A percentile compares a stretch with the other conserved stretches of the same genome.
Evolutionary conservation across 1,284 basidiomycete genomes (phyloP).

Genomic region (Ustilago bromivora): DNA sequence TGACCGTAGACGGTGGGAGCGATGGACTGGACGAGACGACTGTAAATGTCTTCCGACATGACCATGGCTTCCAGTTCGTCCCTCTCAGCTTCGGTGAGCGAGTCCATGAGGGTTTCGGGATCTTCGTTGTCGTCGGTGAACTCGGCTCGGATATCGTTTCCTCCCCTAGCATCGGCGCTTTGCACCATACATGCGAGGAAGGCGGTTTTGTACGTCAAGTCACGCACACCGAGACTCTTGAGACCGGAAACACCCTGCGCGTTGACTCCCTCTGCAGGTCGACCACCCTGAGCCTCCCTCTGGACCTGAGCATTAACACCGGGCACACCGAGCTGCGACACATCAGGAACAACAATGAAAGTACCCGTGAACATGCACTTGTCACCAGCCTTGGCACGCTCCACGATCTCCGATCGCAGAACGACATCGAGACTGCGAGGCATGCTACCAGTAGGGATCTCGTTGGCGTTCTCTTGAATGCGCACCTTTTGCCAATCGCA

Average conservation of each 20-base stretch:
- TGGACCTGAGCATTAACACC: slow-evolving; percentile 94
- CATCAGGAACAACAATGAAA: slow-evolving; percentile 98
- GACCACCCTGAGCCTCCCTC: slow-evolving; percentile 79
- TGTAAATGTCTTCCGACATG: slow-evolving; percentile 91
- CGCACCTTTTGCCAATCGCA: slow-evolving; percentile 99
- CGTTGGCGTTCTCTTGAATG: slow-evolving; percentile 98
- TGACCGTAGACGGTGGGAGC: slow-evolving; percentile 94
- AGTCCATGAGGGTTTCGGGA: slow-evolving; percentile 83
- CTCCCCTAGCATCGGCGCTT: slow-evolving; percentile 78
- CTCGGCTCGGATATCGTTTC: slow-evolving; percentile 73
- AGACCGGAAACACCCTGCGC: slow-evolving; percentile 91
- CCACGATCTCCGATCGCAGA: slow-evolving; percentile 92
- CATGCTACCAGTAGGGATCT: slow-evolving; percentile 95
- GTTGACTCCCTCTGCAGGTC: slow-evolving; percentile 74
- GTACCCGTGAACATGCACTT: slow-evolving; percentile 98
- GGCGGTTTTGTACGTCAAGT: slow-evolving; percentile 97
- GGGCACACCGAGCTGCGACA: slow-evolving; percentile 92
- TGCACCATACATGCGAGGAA: slow-evolving; percentile 98
- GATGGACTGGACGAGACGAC: slow-evolving; percentile 90
- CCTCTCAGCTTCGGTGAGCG: slow-evolving; percentile 91
- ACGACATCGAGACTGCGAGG: slow-evolving; percentile 86
- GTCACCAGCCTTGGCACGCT: slow-evolving; percentile 97
- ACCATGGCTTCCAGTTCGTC: slow-evolving; percentile 96
- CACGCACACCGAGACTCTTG: slow-evolving; percentile 92
- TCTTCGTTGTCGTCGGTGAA: slow-evolving; percentile 86